These are phyloP conservation scores for Tetradesmus lagerheimii DNA, from an alignment of 139 green algal species.

Conservation along the genomic window DNA sequence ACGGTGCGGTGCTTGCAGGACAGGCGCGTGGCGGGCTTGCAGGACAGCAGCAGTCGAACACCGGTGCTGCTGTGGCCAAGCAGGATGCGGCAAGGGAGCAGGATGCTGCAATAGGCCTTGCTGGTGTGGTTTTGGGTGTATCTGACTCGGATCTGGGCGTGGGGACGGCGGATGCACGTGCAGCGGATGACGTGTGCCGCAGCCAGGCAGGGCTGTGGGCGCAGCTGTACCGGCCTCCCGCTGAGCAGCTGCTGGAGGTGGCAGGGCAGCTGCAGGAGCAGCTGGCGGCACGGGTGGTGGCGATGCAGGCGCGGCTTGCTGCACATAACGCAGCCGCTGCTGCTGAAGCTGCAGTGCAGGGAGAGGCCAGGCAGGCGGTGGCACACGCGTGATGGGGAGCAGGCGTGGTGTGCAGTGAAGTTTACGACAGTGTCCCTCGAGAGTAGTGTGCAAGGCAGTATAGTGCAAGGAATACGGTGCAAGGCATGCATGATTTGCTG, in stretches of 20 bases:
- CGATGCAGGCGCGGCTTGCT: slow-evolving; percentile 22
- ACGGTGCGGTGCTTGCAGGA: neutral
- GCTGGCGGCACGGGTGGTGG: neutral
- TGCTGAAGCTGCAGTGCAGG: neutral
- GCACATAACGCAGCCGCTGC: neutral
- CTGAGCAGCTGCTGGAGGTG: slow-evolving; percentile 1
- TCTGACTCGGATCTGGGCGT: neutral
- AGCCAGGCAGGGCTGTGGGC: neutral
- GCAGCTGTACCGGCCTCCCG: slow-evolving; percentile 27
- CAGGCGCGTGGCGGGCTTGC: neutral
- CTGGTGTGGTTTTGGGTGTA: no score
- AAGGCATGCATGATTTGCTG: no score
- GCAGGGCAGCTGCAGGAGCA: neutral
- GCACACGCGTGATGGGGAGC: neutral
- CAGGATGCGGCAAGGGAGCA: neutral
- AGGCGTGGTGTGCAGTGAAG: no score
- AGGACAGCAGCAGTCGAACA: neutral
- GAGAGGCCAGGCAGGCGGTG: neutral
- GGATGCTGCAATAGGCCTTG: neutral
- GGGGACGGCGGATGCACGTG: neutral
- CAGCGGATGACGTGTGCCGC: neutral
- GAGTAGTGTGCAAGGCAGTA: no score
- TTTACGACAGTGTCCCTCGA: no score
- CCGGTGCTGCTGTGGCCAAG: neutral
- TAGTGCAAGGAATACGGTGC: no score